Evolutionary conservation across 805 yeast genomes (phyloP).

Genomic region (Suhomyces prunicola): DNA sequence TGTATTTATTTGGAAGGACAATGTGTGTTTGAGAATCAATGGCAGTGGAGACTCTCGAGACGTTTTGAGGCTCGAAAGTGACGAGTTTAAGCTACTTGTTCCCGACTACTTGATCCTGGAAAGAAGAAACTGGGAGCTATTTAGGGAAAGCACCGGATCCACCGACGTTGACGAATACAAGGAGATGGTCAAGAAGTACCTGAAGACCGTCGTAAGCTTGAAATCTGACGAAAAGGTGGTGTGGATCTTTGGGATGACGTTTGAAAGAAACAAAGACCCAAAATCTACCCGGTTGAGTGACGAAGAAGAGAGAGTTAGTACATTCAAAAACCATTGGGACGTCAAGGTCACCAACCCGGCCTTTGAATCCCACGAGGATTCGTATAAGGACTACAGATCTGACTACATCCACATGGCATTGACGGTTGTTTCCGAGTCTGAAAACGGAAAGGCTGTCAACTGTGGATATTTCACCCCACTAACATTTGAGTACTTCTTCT

Average conservation of each 20-base stretch:
- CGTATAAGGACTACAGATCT: conserved; percentile 76
- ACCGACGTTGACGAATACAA: background rate
- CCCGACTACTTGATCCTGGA: conserved; percentile 46
- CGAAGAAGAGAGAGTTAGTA: conserved; percentile 41
- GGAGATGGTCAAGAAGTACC: conserved; percentile 11
- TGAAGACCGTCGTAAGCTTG: conserved; percentile 52
- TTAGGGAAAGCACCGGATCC: conserved; percentile 4
- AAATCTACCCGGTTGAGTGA: conserved; percentile 27
- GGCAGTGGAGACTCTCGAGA: conserved; percentile 48
- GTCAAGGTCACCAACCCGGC: conserved; percentile 58
- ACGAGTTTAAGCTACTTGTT: conserved; percentile 53
- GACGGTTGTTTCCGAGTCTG: conserved; percentile 33
- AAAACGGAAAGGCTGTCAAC: conserved; percentile 30
- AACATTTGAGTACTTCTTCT: conserved; percentile 35
- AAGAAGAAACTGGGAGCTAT: conserved; percentile 37
- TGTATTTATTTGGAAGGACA: conserved; percentile 61
- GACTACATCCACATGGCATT: conserved; percentile 65
- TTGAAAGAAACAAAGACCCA: conserved; percentile 56
- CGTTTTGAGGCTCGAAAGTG: conserved; percentile 52
- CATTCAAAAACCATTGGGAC: conserved; percentile 61
- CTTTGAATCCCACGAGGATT: conserved; percentile 63
- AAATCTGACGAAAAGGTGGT: conserved; percentile 56
- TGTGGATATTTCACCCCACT: conserved; percentile 39
- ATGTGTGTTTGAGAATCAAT: conserved; percentile 49
- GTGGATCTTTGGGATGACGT: conserved; percentile 76